These are phyloP conservation scores for Tolypocladium ophioglossoides DNA, from an alignment of 2,329 filamentous ascomycete genomes.

Conservation along the genomic window DNA sequence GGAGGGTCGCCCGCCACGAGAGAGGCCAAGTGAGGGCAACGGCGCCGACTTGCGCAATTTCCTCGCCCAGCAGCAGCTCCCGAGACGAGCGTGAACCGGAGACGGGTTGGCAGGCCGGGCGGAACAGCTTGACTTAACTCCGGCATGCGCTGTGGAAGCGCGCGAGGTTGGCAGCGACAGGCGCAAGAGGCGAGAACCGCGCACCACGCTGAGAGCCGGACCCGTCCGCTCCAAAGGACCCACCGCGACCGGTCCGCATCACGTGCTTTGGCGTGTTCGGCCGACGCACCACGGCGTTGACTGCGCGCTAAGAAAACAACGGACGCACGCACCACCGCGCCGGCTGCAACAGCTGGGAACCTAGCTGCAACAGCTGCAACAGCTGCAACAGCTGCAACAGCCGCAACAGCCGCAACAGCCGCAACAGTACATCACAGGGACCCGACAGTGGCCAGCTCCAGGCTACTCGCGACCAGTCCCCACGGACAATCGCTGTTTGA, in stretches of 20 bases:
- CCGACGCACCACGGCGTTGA: neutral
- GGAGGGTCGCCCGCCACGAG: neutral
- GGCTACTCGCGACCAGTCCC: too few species aligned
- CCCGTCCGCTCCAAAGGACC: neutral
- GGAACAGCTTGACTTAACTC: constrained; percentile 3
- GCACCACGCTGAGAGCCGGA: neutral
- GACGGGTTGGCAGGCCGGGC: constrained; percentile 4
- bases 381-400: neutral
- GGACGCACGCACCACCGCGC: too few species aligned
- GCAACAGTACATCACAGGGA: too few species aligned
- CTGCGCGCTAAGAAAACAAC: neutral
- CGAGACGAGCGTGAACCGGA: neutral
- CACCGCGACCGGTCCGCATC: neutral
- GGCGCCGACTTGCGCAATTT: neutral
- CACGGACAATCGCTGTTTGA: too few species aligned
- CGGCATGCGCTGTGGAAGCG: neutral
- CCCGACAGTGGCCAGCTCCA: too few species aligned
- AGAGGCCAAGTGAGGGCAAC: neutral
- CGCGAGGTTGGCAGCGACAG: neutral
- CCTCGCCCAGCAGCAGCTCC: neutral
- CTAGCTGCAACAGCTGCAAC: neutral
- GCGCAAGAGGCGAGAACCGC: too few species aligned
- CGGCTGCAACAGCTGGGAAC: too few species aligned
- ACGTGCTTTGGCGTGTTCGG: neutral
- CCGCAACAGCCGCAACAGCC: too few species aligned